A percentile compares a stretch with the other conserved stretches of the same genome.
Evolutionary conservation across 768 basidiomycete species (phyloP).

Genomic region (Boletus tylopilopsis): DNA sequence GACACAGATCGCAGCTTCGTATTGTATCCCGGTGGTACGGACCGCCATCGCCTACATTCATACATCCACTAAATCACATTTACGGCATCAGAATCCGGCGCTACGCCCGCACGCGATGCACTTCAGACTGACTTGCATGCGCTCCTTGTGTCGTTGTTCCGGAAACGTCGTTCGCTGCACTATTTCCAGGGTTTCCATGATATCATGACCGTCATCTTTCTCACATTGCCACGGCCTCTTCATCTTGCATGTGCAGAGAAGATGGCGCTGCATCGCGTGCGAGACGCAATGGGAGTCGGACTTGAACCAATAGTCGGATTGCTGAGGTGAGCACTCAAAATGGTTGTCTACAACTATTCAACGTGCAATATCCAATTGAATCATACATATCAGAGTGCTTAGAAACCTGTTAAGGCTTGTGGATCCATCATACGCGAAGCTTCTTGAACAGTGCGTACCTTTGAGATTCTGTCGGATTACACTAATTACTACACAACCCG

Average conservation of each 20-base stretch:
- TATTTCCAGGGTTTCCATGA: conserved; percentile 97
- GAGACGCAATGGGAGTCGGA: conserved; percentile 85
- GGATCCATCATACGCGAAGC: conserved; percentile 64
- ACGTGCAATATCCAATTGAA: background rate
- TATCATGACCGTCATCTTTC: conserved; percentile 78
- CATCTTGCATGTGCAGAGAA: conserved; percentile 50
- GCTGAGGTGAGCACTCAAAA: conserved; percentile 46
- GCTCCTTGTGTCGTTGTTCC: conserved; percentile 72
- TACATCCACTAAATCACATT: conserved; percentile 4
- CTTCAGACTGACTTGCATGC: conserved; percentile 66
- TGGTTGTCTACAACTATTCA: background rate
- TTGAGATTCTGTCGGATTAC: background rate
- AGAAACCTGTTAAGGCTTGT: conserved; percentile 68
- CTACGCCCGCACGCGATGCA: conserved; percentile 35
- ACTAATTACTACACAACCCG: background rate
- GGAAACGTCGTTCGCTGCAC: conserved; percentile 63
- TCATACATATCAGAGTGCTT: conserved; percentile 48
- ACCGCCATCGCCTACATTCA: conserved; percentile 11
- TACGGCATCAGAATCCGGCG: conserved; percentile 15
- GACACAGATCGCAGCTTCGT: conserved; percentile 95
- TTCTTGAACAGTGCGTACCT: conserved; percentile 58
- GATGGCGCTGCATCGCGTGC: conserved; percentile 39
- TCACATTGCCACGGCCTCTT: conserved; percentile 63
- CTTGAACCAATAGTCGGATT: conserved; percentile 84
- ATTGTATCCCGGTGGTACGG: conserved; percentile 81